These are phyloP conservation scores for Rhodotorula sp. DNA, from an alignment of 1,284 basidiomycete genomes.

Conservation along the genomic window DNA sequence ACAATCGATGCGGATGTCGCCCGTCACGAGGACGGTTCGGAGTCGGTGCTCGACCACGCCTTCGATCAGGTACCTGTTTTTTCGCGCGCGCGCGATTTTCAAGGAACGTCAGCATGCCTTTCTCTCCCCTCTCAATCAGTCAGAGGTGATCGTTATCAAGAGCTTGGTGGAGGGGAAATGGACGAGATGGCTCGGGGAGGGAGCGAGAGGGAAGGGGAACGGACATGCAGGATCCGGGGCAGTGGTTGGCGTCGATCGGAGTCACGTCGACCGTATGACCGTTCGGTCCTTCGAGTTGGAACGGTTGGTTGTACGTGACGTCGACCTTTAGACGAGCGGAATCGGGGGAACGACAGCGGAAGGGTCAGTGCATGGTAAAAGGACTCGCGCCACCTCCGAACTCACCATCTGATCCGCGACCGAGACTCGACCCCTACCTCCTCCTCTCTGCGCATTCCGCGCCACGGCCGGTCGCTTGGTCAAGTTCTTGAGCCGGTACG, in stretches of 20 bases:
- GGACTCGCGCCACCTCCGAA: too few species aligned
- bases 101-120: background rate
- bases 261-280: constrained; percentile 68
- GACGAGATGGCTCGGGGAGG: too few species aligned
- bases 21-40: constrained; percentile 76
- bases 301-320: constrained; percentile 28
- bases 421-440: constrained; percentile 7
- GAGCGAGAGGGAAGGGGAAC: constrained; percentile 45
- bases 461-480: background rate
- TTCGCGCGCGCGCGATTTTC: background rate
- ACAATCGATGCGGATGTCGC: constrained; percentile 83
- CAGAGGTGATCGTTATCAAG: too few species aligned
- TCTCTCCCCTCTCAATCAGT: too few species aligned
- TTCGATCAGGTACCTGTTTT: constrained; percentile 77
- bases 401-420: constrained; percentile 21
- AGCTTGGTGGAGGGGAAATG: too few species aligned
- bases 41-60: constrained; percentile 56
- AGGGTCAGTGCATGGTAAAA: too few species aligned
- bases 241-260: constrained; percentile 87
- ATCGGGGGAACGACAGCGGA: too few species aligned
- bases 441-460: background rate
- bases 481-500: constrained; percentile 33
- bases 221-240: constrained; percentile 87
- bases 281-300: constrained; percentile 55
- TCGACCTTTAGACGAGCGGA: constrained; percentile 10